Evolutionary conservation across 164 flowering plant genomes (phyloP).

Genomic region (Kingdonia uniflora): DNA sequence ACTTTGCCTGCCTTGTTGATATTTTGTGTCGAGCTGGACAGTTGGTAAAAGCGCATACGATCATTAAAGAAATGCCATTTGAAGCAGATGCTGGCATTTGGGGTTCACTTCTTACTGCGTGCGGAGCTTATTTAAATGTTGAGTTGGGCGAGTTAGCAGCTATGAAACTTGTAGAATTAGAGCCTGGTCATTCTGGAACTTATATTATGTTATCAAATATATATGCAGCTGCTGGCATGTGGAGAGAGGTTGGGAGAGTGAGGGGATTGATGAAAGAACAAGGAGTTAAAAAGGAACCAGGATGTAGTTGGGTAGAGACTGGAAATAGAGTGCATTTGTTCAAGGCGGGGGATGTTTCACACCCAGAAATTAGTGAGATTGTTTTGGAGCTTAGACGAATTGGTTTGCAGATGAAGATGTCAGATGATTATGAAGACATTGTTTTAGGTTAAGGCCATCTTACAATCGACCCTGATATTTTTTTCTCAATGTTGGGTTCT

Average conservation of each 20-base stretch:
- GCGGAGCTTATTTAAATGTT: slow-evolving; percentile 2
- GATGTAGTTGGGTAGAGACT: slow-evolving; percentile 7
- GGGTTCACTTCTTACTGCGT: slow-evolving; percentile 31
- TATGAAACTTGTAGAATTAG: slow-evolving; percentile 1
- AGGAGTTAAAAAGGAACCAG: slow-evolving; percentile 8
- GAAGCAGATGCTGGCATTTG: slow-evolving; percentile 26
- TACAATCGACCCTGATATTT: too few species aligned
- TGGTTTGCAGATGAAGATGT: slow-evolving; percentile 22
- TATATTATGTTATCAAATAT: slow-evolving; percentile 25
- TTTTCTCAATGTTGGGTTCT: too few species aligned
- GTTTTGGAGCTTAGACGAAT: slow-evolving; percentile 22
- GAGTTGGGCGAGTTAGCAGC: slow-evolving; percentile 6
- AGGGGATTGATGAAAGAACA: slow-evolving; percentile 1
- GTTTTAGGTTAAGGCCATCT: too few species aligned
- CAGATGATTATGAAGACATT: slow-evolving; percentile 14
- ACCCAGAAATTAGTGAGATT: slow-evolving; percentile 29
- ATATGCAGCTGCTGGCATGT: slow-evolving; percentile 25
- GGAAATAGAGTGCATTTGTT: slow-evolving; percentile 2
- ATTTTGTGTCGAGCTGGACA: slow-evolving; percentile 37
- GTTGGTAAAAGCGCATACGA: slow-evolving; percentile 27
- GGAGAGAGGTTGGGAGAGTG: neutral
- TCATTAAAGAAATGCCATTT: slow-evolving; percentile 31
- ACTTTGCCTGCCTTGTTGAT: slow-evolving; percentile 39
- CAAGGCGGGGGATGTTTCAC: slow-evolving; percentile 17
- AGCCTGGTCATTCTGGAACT: slow-evolving; percentile 2